Evolutionary conservation across 2,329 filamentous ascomycete genomes (phyloP).

Genomic region (Coniella vitis): DNA sequence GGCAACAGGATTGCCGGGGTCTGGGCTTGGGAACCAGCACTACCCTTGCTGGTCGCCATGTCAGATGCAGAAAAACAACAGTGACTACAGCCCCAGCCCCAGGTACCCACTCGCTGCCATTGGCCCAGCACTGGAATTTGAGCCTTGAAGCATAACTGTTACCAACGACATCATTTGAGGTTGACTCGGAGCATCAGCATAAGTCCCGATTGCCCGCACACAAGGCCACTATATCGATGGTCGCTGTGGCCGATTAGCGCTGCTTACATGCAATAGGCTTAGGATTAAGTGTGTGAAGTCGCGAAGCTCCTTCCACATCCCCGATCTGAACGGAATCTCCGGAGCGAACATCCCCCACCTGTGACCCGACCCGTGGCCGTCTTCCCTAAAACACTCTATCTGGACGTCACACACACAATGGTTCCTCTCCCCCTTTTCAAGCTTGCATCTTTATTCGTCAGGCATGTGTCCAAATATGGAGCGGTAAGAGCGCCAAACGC

Average conservation of each 20-base stretch:
- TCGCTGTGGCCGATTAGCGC: too few species aligned
- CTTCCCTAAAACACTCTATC: not conserved
- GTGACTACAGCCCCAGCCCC: not conserved
- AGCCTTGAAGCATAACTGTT: not conserved
- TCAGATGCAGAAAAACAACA: not conserved
- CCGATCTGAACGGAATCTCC: not conserved
- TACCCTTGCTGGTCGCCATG: not conserved
- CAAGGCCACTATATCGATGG: not conserved
- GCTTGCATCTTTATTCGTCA: slow-evolving; percentile 56
- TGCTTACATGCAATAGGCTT: not conserved
- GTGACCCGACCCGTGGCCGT: not conserved
- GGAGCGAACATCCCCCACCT: not conserved
- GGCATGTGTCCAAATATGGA: slow-evolving; percentile 63
- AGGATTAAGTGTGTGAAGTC: too few species aligned
- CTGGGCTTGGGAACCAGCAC: not conserved
- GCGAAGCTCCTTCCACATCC: not conserved
- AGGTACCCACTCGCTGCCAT: not conserved
- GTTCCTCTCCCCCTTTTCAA: slow-evolving; percentile 62
- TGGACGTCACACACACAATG: slow-evolving; percentile 36
- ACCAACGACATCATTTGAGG: not conserved
- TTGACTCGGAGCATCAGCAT: not conserved
- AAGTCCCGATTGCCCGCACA: too few species aligned
- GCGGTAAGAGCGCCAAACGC: slow-evolving; percentile 42
- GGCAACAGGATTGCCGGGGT: slow-evolving; percentile 9
- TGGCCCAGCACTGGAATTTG: not conserved